A percentile compares a stretch with the other conserved stretches of the same genome.
Conservation (phyloP, 192 early-diverging fungal genomes). For the Coemansia sp. region DNA sequence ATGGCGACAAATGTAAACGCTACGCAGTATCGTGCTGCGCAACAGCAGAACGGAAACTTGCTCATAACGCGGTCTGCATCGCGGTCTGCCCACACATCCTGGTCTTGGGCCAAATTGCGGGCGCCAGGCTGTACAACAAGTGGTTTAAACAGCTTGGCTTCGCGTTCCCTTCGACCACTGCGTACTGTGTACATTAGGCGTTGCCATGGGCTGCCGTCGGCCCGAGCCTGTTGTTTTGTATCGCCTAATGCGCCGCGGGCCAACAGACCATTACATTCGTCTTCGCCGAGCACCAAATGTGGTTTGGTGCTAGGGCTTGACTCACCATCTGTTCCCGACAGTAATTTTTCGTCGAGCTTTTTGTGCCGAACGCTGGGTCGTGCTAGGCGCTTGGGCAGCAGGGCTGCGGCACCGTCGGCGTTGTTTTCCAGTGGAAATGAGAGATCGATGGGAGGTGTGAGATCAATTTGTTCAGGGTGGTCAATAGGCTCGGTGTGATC, state of each 20-base stretch:
- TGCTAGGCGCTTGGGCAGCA: slow-evolving; percentile 18
- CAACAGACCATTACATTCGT: slow-evolving; percentile 42
- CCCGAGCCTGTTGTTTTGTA: slow-evolving; percentile 31
- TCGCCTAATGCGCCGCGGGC: slow-evolving; percentile 44
- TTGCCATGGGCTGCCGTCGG: slow-evolving; percentile 31
- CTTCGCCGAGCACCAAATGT: neutral
- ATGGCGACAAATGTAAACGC: slow-evolving; percentile 29
- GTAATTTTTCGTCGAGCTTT: neutral
- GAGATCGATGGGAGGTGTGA: no score
- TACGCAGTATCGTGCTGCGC: slow-evolving; percentile 41
- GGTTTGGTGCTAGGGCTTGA: neutral
- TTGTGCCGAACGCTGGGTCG: slow-evolving; percentile 3
- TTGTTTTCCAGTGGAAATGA: neutral
- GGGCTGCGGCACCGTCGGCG: neutral
- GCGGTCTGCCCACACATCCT: neutral
- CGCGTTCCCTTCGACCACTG: slow-evolving; percentile 15
- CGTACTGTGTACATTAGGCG: slow-evolving; percentile 1
- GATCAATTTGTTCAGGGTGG: no score
- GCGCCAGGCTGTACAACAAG: slow-evolving; percentile 15
- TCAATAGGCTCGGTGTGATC: no score
- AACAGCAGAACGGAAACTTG: slow-evolving; percentile 39
- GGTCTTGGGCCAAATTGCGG: neutral
- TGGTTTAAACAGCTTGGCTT: slow-evolving; percentile 34
- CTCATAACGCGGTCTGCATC: slow-evolving; percentile 2
- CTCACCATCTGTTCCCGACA: neutral